phyloP scores from a whole-genome alignment of 2,329 filamentous ascomycete genomes.

The Alternaria atra region DNA sequence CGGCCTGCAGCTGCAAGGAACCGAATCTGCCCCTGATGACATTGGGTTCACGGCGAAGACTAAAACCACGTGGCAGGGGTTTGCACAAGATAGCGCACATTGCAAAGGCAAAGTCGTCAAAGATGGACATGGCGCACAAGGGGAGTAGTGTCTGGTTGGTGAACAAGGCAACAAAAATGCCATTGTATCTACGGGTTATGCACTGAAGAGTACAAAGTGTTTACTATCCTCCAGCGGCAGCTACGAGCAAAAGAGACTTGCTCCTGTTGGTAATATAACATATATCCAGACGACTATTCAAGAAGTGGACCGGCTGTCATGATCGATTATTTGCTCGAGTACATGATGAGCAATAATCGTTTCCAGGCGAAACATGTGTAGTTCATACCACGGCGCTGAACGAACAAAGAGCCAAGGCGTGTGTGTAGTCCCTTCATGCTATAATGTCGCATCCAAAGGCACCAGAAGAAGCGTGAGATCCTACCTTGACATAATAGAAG shows the following conservation, averaged over 20 bases:
- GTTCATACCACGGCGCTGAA: constrained; percentile 5
- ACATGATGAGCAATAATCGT: constrained; percentile 1
- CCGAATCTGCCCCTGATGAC: constrained; percentile 21
- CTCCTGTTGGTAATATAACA: constrained; percentile 6
- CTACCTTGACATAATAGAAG: constrained; percentile 28
- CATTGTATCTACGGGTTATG: constrained; percentile 15
- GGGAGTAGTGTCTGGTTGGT: background rate
- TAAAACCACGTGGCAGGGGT: constrained; percentile 27
- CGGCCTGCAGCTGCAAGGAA: constrained; percentile 23
- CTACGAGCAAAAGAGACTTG: background rate
- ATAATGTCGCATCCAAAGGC: constrained; percentile 7
- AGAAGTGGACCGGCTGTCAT: constrained; percentile 3
- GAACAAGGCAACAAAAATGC: constrained; percentile 2
- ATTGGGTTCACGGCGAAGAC: constrained; percentile 17
- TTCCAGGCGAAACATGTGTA: background rate
- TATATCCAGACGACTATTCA: constrained; percentile 14
- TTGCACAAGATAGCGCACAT: constrained; percentile 8
- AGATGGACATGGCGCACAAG: background rate
- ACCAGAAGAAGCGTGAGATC: constrained; percentile 15
- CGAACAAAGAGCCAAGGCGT: constrained; percentile 2
- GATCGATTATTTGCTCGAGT: constrained; percentile 6
- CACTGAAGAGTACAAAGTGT: constrained; percentile 7
- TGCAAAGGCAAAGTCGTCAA: background rate
- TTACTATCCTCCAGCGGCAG: constrained; percentile 1
- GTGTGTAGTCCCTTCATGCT: background rate